Percentiles rank a stretch among this genome's conserved stretches.
Conservation (phyloP, 163 green algal species). For the Volvox carteri region DNA sequence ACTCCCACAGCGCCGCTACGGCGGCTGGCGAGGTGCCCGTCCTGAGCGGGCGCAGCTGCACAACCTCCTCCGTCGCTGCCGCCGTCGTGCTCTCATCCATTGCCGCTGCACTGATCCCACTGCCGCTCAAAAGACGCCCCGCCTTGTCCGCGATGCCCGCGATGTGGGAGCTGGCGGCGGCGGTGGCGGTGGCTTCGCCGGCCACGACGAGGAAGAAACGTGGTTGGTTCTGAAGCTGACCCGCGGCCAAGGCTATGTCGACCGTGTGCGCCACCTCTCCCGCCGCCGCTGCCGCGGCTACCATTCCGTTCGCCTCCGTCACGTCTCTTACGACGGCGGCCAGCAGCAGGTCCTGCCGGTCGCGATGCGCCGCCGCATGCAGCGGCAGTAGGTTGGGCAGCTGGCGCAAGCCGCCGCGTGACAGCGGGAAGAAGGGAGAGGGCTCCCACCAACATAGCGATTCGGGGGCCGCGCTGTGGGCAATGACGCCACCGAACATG, state of each 20-base stretch:
- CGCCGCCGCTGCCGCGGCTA: not conserved
- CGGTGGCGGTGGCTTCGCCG: too few relatives aligned
- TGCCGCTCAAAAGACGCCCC: too few relatives aligned
- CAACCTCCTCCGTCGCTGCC: too few relatives aligned
- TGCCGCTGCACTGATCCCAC: too few relatives aligned
- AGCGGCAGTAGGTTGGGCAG: conserved; percentile 33
- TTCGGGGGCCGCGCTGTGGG: not conserved
- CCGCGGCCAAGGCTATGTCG: too few relatives aligned
- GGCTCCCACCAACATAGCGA: conserved; percentile 25
- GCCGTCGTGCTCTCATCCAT: too few relatives aligned
- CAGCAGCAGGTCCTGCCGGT: not conserved
- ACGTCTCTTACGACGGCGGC: conserved; percentile 9
- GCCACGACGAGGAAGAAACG: too few relatives aligned
- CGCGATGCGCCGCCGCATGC: not conserved
- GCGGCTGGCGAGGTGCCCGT: not conserved
- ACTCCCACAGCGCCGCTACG: conserved; percentile 21
- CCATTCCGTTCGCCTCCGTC: not conserved
- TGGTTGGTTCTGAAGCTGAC: too few relatives aligned
- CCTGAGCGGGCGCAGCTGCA: not conserved
- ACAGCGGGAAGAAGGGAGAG: not conserved
- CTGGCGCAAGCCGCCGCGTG: not conserved
- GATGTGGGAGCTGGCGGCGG: too few relatives aligned
- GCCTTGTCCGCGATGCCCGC: too few relatives aligned
- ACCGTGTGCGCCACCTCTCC: too few relatives aligned
- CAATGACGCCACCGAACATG: conserved; percentile 7